phyloP scores from a whole-genome alignment of 208 protist genomes.

The Leishmania tropica region DNA sequence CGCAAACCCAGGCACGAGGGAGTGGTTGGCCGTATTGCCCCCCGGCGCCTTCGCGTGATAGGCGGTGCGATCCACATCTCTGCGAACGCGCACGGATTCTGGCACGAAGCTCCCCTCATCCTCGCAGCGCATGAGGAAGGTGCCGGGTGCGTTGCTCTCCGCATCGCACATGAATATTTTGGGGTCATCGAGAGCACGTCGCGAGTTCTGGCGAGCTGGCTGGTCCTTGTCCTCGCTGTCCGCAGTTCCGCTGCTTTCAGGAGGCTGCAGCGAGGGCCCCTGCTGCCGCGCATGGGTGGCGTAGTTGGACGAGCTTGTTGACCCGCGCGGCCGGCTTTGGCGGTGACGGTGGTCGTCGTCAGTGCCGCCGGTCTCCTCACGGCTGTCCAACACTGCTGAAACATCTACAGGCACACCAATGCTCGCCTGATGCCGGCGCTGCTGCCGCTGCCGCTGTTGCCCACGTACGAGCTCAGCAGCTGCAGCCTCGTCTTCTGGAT shows the following conservation, averaged over 20 bases:
- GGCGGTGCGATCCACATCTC: background rate
- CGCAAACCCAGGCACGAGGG: background rate
- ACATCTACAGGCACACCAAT: background rate
- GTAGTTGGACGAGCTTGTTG: background rate
- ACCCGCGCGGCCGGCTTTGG: background rate
- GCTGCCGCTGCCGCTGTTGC: slow-evolving; percentile 6
- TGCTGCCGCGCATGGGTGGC: background rate
- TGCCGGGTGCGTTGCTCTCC: background rate
- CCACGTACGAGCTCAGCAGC: background rate
- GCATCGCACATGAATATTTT: background rate
- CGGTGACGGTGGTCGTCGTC: background rate
- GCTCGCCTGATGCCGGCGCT: background rate
- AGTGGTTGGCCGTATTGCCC: background rate
- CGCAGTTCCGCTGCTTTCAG: background rate
- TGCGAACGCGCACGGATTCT: background rate
- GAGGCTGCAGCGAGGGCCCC: background rate
- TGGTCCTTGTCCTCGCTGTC: background rate
- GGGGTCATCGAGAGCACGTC: too few relatives aligned
- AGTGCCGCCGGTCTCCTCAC: background rate
- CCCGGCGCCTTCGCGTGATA: background rate
- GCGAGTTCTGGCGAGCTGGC: background rate
- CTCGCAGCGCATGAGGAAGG: background rate
- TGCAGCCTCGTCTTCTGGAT: background rate
- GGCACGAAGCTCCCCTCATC: background rate
- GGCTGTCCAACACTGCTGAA: background rate